Percentiles rank a stretch among this genome's conserved stretches.
These are phyloP conservation scores for Yarrowia deformans DNA, from an alignment of 805 yeast genomes.

Conservation along the genomic window DNA sequence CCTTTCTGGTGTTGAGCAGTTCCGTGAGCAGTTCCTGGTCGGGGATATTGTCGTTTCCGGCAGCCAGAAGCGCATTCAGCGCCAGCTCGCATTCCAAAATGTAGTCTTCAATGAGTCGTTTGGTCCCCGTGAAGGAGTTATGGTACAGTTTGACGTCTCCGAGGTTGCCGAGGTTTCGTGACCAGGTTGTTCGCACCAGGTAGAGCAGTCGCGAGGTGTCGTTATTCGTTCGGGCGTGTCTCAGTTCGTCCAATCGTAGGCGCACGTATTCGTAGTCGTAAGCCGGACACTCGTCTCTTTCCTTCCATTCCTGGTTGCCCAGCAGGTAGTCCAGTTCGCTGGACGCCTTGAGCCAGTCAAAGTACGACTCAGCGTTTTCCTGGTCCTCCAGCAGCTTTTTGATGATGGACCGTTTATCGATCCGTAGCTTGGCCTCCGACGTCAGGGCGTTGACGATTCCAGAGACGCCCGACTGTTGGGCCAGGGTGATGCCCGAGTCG, in stretches of 20 bases:
- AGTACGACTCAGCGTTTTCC: constrained; percentile 46
- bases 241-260: constrained; percentile 61
- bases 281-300: constrained; percentile 60
- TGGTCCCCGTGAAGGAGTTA: constrained; percentile 86
- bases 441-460: constrained; percentile 25
- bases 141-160: constrained; percentile 80
- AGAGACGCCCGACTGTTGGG: constrained; percentile 27
- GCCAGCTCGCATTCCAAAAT: constrained; percentile 74
- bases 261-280: constrained; percentile 75
- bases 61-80: constrained; percentile 49
- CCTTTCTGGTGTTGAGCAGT: constrained; percentile 85
- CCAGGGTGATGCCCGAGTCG: constrained; percentile 32
- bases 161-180: constrained; percentile 84
- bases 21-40: constrained; percentile 76
- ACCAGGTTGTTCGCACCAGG: constrained; percentile 82
- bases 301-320: constrained; percentile 77
- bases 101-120: constrained; percentile 80
- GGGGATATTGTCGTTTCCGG: constrained; percentile 54
- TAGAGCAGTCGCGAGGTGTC: constrained; percentile 72
- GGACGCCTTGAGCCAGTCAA: constrained; percentile 75
- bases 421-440: constrained; percentile 27
- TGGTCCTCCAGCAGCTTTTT: constrained; percentile 40
- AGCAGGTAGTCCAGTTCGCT: constrained; percentile 67
- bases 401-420: constrained; percentile 37
- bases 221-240: constrained; percentile 61